phyloP scores from a whole-genome alignment of 2,329 filamentous ascomycete species.

The Trematosphaeria pertusa region DNA sequence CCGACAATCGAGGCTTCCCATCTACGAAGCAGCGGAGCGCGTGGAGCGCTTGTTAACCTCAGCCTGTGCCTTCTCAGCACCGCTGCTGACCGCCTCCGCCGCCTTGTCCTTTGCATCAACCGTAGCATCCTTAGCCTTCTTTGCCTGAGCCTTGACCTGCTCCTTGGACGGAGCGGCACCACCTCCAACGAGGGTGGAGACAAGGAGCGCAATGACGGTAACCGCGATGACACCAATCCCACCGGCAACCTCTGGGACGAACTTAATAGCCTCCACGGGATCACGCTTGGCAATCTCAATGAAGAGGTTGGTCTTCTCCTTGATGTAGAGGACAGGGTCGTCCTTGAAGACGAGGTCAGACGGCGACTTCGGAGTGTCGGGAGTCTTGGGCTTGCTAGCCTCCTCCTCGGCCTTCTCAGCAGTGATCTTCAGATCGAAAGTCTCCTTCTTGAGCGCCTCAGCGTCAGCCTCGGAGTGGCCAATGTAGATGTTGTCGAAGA shows the following conservation, averaged over 20 bases:
- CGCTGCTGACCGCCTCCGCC: conserved; percentile 66
- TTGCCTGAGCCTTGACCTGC: conserved; percentile 74
- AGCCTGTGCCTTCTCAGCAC: conserved; percentile 77
- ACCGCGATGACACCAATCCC: conserved; percentile 75
- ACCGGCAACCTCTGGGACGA: conserved; percentile 89
- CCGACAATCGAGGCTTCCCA: background rate
- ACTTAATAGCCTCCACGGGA: conserved; percentile 83
- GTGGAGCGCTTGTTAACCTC: conserved; percentile 69
- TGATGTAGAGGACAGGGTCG: conserved; percentile 85
- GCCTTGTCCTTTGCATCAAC: conserved; percentile 71
- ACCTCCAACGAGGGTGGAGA: conserved; percentile 71
- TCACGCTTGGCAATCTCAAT: conserved; percentile 81
- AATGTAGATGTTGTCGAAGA: conserved; percentile 99
- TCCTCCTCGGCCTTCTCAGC: conserved; percentile 82
- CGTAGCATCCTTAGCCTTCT: conserved; percentile 77
- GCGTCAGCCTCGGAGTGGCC: conserved; percentile 96
- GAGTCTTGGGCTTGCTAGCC: conserved; percentile 77
- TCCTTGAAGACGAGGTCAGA: conserved; percentile 86
- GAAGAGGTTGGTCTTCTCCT: conserved; percentile 94
- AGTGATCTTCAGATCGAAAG: conserved; percentile 86
- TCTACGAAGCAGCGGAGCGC: conserved; percentile 46
- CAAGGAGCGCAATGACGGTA: conserved; percentile 73
- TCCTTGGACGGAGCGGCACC: conserved; percentile 68
- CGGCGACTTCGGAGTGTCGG: conserved; percentile 70
- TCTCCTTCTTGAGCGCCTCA: conserved; percentile 84